These are phyloP conservation scores for Calonectria montana DNA, from an alignment of 2,329 filamentous ascomycete genomes.

Conservation along the genomic window DNA sequence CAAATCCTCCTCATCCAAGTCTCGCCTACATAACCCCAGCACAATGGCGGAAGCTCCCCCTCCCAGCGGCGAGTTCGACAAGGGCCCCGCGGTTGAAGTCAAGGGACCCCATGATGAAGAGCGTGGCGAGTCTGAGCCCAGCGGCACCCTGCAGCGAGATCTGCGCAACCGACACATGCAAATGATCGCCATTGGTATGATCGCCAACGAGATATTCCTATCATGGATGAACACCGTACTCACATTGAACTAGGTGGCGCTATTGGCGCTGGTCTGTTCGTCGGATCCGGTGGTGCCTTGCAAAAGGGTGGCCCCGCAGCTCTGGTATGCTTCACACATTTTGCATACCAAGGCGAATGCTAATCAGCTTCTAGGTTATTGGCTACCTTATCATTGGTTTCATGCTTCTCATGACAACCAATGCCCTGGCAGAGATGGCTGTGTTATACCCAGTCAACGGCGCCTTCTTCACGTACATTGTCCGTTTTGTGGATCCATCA, in stretches of 20 bases:
- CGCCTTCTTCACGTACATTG: conserved; percentile 69
- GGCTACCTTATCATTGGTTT: conserved; percentile 60
- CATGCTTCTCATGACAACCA: conserved; percentile 48
- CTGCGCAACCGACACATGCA: conserved; percentile 87
- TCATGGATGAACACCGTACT: background rate
- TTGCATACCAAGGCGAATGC: background rate
- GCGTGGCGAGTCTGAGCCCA: background rate
- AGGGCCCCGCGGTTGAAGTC: background rate
- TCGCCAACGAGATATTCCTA: conserved; percentile 68
- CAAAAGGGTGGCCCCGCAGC: conserved; percentile 56
- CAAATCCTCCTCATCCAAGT: background rate
- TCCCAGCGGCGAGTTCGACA: background rate
- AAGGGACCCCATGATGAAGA: background rate
- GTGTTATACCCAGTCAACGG: conserved; percentile 71
- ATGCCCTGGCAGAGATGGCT: conserved; percentile 68
- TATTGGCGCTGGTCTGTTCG: conserved; percentile 70
- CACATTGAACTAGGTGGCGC: conserved; percentile 57
- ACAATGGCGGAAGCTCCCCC: background rate
- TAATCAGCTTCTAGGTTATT: background rate
- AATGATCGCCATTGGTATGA: conserved; percentile 96
- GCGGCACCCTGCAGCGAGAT: conserved; percentile 55
- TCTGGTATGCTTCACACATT: conserved; percentile 30
- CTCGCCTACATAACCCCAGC: too few relatives aligned
- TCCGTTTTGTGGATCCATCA: conserved; percentile 69
- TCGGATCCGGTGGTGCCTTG: conserved; percentile 65